Conservation (phyloP, 2,329 filamentous ascomycete species). For the Fusarium nygamai region DNA sequence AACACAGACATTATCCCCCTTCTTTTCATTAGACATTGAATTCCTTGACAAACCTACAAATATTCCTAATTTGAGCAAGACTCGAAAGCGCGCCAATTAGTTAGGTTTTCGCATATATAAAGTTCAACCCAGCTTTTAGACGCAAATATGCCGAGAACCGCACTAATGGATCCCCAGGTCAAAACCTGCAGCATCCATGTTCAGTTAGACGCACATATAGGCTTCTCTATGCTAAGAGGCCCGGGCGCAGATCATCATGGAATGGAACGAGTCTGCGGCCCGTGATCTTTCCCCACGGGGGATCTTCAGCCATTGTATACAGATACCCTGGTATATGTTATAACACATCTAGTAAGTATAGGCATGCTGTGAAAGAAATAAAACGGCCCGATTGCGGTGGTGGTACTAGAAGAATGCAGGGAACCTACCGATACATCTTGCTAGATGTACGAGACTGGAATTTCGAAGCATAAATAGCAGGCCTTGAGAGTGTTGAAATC, state of each 20-base stretch:
- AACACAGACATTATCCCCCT: no score
- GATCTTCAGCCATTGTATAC: background rate
- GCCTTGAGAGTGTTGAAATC: no score
- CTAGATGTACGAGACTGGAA: background rate
- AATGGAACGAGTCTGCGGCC: background rate
- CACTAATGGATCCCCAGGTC: background rate
- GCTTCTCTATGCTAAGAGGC: background rate
- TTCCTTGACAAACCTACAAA: fast-evolving
- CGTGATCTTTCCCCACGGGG: background rate
- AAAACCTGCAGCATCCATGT: no score
- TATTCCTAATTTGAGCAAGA: background rate
- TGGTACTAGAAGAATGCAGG: background rate
- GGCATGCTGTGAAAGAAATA: background rate
- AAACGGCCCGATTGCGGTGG: background rate
- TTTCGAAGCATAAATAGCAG: background rate
- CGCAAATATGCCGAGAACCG: background rate
- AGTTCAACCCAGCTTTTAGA: background rate
- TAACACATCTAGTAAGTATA: background rate
- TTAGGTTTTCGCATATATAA: background rate
- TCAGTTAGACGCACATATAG: background rate
- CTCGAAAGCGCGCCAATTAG: background rate
- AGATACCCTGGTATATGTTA: background rate
- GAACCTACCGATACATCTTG: background rate
- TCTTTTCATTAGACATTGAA: background rate
- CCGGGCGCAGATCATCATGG: background rate